These are phyloP conservation scores for Schizosaccharomyces cryophilus DNA, from an alignment of 805 yeast genomes.

Conservation along the genomic window DNA sequence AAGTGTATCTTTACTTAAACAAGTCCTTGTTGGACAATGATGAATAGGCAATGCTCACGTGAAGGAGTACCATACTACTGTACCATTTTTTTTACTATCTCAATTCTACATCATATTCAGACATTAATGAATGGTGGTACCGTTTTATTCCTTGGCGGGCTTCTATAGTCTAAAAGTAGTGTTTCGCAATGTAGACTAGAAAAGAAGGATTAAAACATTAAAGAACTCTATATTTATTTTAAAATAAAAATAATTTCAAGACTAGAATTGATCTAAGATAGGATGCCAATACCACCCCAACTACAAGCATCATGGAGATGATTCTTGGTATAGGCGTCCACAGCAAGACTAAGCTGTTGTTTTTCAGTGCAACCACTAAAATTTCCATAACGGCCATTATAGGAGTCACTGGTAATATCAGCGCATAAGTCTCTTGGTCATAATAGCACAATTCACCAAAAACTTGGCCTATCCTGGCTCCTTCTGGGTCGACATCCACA, in stretches of 20 bases:
- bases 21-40: not conserved
- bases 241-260: not conserved
- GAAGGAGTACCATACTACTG: not conserved
- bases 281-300: slow-evolving; percentile 31
- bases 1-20: not conserved
- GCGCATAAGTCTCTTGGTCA: not conserved
- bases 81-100: not conserved
- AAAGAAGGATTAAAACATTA: too few relatives aligned
- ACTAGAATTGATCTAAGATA: not conserved
- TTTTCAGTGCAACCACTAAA: slow-evolving; percentile 46
- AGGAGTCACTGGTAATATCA: slow-evolving; percentile 33
- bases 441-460: not conserved
- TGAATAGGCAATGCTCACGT: not conserved
- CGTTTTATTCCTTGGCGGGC: not conserved
- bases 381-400: slow-evolving; percentile 38
- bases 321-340: slow-evolving; percentile 35
- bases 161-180: not conserved
- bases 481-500: not conserved
- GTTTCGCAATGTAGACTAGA: too few relatives aligned
- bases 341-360: slow-evolving; percentile 40
- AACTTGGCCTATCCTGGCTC: not conserved
- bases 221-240: too few relatives aligned
- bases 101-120: not conserved
- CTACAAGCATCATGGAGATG: slow-evolving; percentile 22
- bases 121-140: not conserved